Evolutionary conservation across 768 basidiomycete species (phyloP), one percentile per base, ranked within the genome.

Genomic region (Fomitopsis pulvina): DNA sequence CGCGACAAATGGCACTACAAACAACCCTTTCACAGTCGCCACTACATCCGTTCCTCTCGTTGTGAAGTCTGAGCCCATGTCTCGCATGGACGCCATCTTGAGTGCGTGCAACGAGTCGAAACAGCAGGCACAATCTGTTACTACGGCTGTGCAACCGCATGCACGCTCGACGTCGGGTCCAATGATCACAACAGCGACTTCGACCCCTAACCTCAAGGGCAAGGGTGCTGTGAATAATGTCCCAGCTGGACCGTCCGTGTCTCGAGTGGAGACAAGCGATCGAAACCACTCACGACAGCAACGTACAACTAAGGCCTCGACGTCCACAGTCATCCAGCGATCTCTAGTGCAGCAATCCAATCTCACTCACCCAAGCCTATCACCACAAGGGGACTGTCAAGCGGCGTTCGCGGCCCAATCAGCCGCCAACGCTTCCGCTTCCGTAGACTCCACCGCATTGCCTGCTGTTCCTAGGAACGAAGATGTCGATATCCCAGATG

Each of bases 61-160:
- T 22, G 32, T 56, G 8, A 56, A 59, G 22, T 27, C 51, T 1
- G 53, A 51, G n/a, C 45, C 48, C 6, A 26, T 27, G 12, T 49
- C 50, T 46, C 52, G 38, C 22, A 52, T 52, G 55, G 39, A 51
- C n/a, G 42, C 28, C 46, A 48, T 37, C 47, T 32, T 40, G 25
- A 43, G 12, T 45, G 12, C 49, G 9, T 55, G 42, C 42, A 40
- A 54, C 53, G 50, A 55, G 25, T 10, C 55, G 21, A 64, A 62
- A 56, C 56, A 60, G 37, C 48, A 21, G 41, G 45, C n/a, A 38
- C 48, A 24, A 50, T 25, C 6, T 26, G 18, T 61, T 6, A 57
- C 67, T 21, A 55, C 70, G 28, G 68, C 71, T 18, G 46, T 73
- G 30, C 73, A 79, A 4, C 61, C 68, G 11, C 71, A 74, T 51